These are phyloP conservation scores for Sordariomycetes sp. DNA, from an alignment of 2,329 filamentous ascomycete species.

Conservation along the genomic window DNA sequence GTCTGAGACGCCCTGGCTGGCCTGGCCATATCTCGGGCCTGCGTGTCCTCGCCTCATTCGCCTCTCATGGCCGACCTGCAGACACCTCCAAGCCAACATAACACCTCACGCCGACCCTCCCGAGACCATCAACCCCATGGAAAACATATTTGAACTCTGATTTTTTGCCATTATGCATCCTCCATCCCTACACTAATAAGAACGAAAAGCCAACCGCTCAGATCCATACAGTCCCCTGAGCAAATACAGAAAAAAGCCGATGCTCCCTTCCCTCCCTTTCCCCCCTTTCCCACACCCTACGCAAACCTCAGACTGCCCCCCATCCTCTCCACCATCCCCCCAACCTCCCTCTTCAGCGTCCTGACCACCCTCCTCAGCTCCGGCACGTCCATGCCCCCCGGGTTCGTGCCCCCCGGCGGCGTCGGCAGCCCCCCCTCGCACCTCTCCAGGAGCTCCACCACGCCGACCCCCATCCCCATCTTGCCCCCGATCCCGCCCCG, in stretches of 20 bases:
- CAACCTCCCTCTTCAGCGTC: conserved; percentile 30
- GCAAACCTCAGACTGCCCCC: conserved; percentile 33
- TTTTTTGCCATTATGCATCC: too few species aligned
- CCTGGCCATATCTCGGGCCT: too few species aligned
- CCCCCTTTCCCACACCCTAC: conserved; percentile 10
- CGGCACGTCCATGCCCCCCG: conserved; percentile 31
- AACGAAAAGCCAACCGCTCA: too few species aligned
- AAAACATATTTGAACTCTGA: too few species aligned
- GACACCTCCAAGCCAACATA: too few species aligned
- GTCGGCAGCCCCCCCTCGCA: conserved; percentile 35
- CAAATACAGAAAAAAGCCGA: neutral
- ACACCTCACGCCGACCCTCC: too few species aligned
- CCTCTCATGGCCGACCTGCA: too few species aligned
- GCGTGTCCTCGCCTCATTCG: too few species aligned
- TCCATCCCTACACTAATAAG: too few species aligned
- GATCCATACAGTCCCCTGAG: neutral
- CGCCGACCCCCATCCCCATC: conserved; percentile 26
- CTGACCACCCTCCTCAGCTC: conserved; percentile 31
- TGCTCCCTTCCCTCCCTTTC: neutral
- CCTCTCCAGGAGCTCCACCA: conserved; percentile 37
- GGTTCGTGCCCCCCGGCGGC: conserved; percentile 27
- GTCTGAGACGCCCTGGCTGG: too few species aligned
- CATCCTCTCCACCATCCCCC: conserved; percentile 30
- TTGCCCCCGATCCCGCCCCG: conserved; percentile 23
- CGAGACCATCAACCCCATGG: too few species aligned